phyloP scores from a whole-genome alignment of 2,329 filamentous ascomycete species.

The Stagonosporopsis vannaccii region DNA sequence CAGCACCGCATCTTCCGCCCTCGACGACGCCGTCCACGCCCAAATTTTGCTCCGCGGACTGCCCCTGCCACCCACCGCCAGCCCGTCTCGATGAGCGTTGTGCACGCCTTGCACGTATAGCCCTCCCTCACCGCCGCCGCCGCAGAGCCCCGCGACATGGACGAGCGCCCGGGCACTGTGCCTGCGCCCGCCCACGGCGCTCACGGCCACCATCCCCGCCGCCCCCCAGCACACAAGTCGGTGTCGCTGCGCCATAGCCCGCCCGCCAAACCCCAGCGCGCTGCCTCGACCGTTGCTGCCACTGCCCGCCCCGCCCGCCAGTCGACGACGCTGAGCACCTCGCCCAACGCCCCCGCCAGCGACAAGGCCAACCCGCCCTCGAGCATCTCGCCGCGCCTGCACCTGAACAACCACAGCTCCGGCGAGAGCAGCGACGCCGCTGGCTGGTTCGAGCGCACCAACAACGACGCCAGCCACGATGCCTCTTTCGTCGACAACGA shows the following conservation, averaged over 20 bases:
- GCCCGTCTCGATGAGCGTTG: constrained; percentile 22
- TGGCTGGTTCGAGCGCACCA: constrained; percentile 61
- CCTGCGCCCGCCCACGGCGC: constrained; percentile 2
- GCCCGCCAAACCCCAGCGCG: constrained; percentile 16
- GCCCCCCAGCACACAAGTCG: constrained; percentile 54
- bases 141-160: constrained; percentile 27
- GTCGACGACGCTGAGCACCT: constrained; percentile 26
- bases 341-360: constrained; percentile 38
- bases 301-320: constrained; percentile 2
- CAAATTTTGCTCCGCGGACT: background rate
- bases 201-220: constrained; percentile 46
- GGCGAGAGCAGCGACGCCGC: constrained; percentile 61
- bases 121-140: background rate
- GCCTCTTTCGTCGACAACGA: constrained; percentile 54
- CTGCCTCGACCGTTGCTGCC: background rate
- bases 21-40: background rate
- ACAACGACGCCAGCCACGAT: constrained; percentile 54
- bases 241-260: constrained; percentile 56
- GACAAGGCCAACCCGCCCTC: constrained; percentile 52
- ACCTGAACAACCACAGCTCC: constrained; percentile 52
- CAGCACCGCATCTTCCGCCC: background rate
- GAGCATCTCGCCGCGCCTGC: constrained; percentile 45
- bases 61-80: background rate
- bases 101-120: constrained; percentile 23
- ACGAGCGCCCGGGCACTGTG: constrained; percentile 29